Evolutionary conservation across 164 flowering plant species (phyloP).

Genomic region (Annona cherimola): DNA sequence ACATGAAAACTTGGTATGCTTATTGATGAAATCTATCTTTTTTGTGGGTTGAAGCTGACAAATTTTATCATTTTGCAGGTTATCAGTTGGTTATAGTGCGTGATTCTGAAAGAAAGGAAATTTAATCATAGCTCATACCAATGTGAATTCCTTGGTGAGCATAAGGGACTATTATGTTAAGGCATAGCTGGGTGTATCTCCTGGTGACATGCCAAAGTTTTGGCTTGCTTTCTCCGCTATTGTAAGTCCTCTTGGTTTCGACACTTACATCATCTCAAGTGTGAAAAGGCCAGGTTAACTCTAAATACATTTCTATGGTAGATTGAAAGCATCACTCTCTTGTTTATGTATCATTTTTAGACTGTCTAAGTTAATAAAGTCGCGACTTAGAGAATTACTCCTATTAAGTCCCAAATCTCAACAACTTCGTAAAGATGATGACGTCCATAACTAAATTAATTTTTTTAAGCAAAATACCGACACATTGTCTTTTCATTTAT

Average conservation of each 20-base stretch:
- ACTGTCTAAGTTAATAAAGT: neutral
- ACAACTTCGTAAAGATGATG: neutral
- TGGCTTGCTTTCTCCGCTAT: constrained; percentile 77
- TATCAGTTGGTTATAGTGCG: constrained; percentile 40
- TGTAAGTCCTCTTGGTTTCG: constrained; percentile 91
- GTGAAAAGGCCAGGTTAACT: constrained; percentile 45
- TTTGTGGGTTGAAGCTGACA: no score
- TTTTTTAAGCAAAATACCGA: no score
- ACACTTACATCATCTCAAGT: constrained; percentile 53
- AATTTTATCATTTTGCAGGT: constrained; percentile 37
- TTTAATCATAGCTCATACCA: constrained; percentile 72
- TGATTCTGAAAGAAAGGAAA: constrained; percentile 58
- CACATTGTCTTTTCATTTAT: no score
- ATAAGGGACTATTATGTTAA: constrained; percentile 51
- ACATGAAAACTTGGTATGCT: no score
- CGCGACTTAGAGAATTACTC: neutral
- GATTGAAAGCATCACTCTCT: neutral
- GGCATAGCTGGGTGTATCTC: constrained; percentile 58
- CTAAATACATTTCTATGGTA: neutral
- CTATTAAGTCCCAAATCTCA: neutral
- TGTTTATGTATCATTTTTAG: neutral
- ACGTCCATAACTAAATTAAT: neutral
- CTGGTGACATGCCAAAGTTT: constrained; percentile 48
- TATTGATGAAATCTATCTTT: no score
- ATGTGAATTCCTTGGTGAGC: constrained; percentile 30